Percentiles rank a stretch among this genome's conserved stretches.
Evolutionary conservation across 2,329 filamentous ascomycete genomes (phyloP).

Genomic region (Penicillium sp.): DNA sequence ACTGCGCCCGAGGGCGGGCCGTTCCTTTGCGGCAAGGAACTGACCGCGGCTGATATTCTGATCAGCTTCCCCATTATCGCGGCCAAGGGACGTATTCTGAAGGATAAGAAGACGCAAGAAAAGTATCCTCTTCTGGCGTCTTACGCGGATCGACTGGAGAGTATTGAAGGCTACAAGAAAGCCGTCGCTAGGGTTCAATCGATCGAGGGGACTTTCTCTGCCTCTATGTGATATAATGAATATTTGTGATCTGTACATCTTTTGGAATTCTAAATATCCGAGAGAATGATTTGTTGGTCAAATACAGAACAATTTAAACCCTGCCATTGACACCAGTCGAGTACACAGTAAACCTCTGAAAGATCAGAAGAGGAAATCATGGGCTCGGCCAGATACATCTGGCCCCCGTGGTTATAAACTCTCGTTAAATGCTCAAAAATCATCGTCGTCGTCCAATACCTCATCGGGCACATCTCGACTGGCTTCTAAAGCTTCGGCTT

Average conservation of each 20-base stretch:
- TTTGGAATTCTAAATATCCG: conserved; percentile 1
- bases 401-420: conserved; percentile 1
- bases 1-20: conserved; percentile 36
- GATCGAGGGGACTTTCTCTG: conserved; percentile 35
- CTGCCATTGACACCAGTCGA: too few species aligned
- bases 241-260: neutral
- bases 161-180: conserved; percentile 36
- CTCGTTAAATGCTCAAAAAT: conserved; percentile 12
- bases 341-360: too few species aligned
- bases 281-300: too few species aligned
- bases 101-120: conserved; percentile 29
- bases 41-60: conserved; percentile 45
- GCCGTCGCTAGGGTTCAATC: conserved; percentile 40
- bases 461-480: conserved; percentile 25
- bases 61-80: conserved; percentile 45
- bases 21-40: conserved; percentile 41
- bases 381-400: too few species aligned
- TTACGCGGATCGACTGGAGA: conserved; percentile 36
- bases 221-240: conserved; percentile 21
- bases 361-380: too few species aligned
- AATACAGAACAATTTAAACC: too few species aligned
- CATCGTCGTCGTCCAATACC: conserved; percentile 23
- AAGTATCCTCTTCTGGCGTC: conserved; percentile 36
- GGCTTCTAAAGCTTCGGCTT: conserved; percentile 23
- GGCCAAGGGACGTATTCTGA: conserved; percentile 30